These are phyloP conservation scores for Clathrospora elynae DNA, from an alignment of 2,329 filamentous ascomycete genomes.

Conservation along the genomic window DNA sequence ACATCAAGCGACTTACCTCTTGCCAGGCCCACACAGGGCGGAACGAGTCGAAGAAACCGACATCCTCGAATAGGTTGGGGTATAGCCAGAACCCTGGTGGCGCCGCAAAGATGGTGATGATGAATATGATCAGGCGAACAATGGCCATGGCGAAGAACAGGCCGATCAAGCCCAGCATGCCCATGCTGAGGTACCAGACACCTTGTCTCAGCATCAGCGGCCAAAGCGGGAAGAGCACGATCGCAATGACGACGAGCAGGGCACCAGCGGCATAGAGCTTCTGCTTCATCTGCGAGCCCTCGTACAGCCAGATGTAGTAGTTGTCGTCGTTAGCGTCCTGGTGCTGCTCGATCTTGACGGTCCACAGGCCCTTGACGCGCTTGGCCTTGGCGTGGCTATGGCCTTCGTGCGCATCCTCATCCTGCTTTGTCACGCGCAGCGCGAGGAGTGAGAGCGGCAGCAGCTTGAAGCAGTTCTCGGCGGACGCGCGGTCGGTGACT, in stretches of 20 bases:
- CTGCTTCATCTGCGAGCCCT: slow-evolving; percentile 90
- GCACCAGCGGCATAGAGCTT: slow-evolving; percentile 88
- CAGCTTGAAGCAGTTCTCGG: slow-evolving; percentile 93
- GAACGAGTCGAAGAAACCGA: slow-evolving; percentile 98
- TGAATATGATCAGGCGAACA: slow-evolving; percentile 92
- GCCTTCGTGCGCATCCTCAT: slow-evolving; percentile 73
- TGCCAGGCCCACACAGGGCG: slow-evolving; percentile 97
- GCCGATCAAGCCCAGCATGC: slow-evolving; percentile 83
- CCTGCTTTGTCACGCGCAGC: slow-evolving; percentile 82
- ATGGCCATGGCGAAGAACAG: slow-evolving; percentile 98
- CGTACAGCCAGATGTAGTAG: slow-evolving; percentile 97
- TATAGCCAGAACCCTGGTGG: slow-evolving; percentile 96
- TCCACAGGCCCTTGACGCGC: slow-evolving; percentile 95
- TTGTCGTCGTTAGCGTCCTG: slow-evolving; percentile 85
- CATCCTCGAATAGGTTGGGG: slow-evolving; percentile 97
- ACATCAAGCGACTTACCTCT: slow-evolving; percentile 64
- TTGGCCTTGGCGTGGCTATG: slow-evolving; percentile 66
- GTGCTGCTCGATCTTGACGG: slow-evolving; percentile 91
- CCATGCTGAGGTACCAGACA: slow-evolving; percentile 97
- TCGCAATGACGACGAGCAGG: slow-evolving; percentile 78
- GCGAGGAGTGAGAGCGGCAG: slow-evolving; percentile 93
- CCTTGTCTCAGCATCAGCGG: slow-evolving; percentile 87
- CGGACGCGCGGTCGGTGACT: slow-evolving; percentile 83
- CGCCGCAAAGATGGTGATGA: slow-evolving; percentile 82
- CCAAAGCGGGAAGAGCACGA: slow-evolving; percentile 97